Evolutionary conservation across 139 green algal genomes (phyloP).

Genomic region (Zygnema circumcarinatum): DNA sequence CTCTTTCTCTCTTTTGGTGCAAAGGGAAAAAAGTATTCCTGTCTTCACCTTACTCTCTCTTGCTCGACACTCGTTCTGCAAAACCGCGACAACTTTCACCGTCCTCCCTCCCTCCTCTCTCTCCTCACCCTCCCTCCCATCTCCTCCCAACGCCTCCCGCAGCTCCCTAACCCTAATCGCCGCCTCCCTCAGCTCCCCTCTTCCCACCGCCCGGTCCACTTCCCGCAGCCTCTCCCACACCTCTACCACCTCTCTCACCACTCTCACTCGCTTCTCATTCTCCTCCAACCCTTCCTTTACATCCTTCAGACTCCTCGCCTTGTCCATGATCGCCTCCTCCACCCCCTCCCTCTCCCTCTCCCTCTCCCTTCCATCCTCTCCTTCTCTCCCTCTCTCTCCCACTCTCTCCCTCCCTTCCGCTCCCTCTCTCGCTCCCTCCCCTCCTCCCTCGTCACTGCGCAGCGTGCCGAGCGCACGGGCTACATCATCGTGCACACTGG

Average conservation of each 20-base stretch:
- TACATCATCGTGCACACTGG: too few relatives aligned
- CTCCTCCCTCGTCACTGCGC: too few relatives aligned
- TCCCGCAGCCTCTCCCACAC: background rate
- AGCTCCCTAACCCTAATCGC: background rate
- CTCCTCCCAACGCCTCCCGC: background rate
- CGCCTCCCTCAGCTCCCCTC: constrained; percentile 17
- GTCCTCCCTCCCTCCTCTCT: background rate
- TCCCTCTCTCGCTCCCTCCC: too few relatives aligned
- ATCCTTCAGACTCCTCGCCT: too few relatives aligned
- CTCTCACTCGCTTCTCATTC: background rate
- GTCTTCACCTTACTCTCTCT: background rate
- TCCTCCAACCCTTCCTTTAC: constrained; percentile 15
- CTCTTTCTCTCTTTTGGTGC: too few relatives aligned
- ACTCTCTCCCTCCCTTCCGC: too few relatives aligned
- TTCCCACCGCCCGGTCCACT: background rate
- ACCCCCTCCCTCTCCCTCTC: too few relatives aligned
- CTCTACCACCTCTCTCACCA: background rate
- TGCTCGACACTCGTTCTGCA: background rate
- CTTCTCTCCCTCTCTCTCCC: too few relatives aligned
- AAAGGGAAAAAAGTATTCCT: background rate
- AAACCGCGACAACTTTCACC: background rate
- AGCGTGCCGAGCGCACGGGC: too few relatives aligned
- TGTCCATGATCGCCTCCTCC: too few relatives aligned
- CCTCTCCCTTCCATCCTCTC: too few relatives aligned
- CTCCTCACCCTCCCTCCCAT: constrained; percentile 15